Conservation (phyloP, 768 basidiomycete genomes). For the Suillus clintonianus region DNA sequence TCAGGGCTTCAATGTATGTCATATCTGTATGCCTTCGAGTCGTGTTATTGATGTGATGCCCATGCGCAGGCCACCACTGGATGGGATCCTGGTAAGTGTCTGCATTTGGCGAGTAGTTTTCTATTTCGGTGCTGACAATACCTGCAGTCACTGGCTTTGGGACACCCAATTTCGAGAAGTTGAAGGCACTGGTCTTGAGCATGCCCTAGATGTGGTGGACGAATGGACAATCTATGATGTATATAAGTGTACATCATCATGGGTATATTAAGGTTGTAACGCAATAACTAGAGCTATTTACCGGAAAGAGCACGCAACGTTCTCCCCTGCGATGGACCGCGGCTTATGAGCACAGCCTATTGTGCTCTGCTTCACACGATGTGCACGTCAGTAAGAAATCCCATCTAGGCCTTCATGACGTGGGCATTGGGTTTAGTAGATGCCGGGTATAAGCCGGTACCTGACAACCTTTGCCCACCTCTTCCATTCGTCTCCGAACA, state of each 20-base stretch:
- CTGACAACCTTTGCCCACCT: conserved; percentile 30
- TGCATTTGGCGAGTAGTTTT: conserved; percentile 14
- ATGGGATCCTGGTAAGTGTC: conserved; percentile 56
- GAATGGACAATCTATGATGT: not conserved
- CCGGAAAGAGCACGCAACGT: not conserved
- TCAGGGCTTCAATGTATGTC: conserved; percentile 41
- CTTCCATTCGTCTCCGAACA: conserved; percentile 37
- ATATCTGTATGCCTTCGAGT: not conserved
- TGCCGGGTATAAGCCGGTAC: conserved; percentile 34
- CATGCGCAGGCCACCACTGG: conserved; percentile 46
- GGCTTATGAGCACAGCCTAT: not conserved
- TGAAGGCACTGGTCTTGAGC: conserved; percentile 39
- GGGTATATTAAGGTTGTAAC: not conserved
- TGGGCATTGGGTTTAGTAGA: conserved; percentile 21
- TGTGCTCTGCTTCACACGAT: not conserved
- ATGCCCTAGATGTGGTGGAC: not conserved
- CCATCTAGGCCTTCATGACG: not conserved
- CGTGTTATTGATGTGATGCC: not conserved
- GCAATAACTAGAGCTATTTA: not conserved
- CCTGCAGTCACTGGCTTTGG: conserved; percentile 54
- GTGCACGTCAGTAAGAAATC: not conserved
- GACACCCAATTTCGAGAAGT: conserved; percentile 51
- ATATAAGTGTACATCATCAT: not conserved
- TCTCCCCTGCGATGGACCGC: not conserved
- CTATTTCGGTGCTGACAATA: conserved; percentile 6